Evolutionary conservation across 352 stramenopile genomes (phyloP), one percentile per base, ranked within the genome.

Genomic region (Aphanomyces euteiches): DNA sequence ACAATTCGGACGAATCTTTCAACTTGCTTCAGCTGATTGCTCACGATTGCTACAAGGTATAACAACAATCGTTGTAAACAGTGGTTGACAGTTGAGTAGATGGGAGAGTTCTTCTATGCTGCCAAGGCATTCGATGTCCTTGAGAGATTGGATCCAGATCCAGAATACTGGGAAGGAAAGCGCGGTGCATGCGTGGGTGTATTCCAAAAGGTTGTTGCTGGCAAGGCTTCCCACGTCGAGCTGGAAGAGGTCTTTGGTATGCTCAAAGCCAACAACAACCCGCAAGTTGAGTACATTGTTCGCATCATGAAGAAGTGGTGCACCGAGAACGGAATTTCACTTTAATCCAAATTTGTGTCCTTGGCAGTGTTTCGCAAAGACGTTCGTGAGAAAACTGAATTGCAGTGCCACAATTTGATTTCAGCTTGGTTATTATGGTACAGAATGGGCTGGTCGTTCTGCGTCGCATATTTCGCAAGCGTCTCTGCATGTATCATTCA

Each of bases 91-190:
- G 67, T 72, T 6, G 21, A 28, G 37, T 72, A 80, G 75, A 98
- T 98, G 85, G 96, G 96, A 21, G 90, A 97, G 64, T 99, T 98
- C 70, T 78, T 98, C 0, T 98, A 96, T 73, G 83, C 96, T 1
- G 95, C 96, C 39, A 98, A 98, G 77, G 91, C 90, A 3, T 98
- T 98, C 68, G 84, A 97, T 74, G 92, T 98, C 56, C 79, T 99
- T 28, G 89, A 98, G 76, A 82, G 95, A 15, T 80, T 98, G 10
- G 95, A 99, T 68, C 83, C 90, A 4, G 94, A 98, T 72, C 91
- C 95, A 1, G 93, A 99, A 79, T 98, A 98, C 76, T 98, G 92
- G 90, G 95, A 98, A 72, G 96, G 96, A 17, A 98, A 98, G 76
- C 89, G 94, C 43, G 96, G 96, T 37, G 93, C 93, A 15, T 98